Evolutionary conservation across 768 basidiomycete species (phyloP).

Genomic region (Heimioporus sp.): DNA sequence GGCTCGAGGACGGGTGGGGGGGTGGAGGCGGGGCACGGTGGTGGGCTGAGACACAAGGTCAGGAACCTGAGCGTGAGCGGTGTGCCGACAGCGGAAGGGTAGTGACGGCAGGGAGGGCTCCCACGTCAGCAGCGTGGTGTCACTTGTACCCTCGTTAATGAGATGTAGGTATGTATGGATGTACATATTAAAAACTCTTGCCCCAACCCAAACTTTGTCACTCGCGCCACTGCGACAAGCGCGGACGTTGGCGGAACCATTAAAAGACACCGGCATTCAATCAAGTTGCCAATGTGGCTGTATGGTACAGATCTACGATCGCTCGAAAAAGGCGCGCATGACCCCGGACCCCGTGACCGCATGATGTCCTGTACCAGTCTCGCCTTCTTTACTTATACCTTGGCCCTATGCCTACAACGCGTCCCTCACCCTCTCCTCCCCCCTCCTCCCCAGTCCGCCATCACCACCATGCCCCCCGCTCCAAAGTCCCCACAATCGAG

Average conservation of each 20-base stretch:
- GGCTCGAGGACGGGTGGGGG: not conserved
- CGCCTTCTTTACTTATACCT: conserved; percentile 32
- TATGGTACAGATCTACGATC: conserved; percentile 19
- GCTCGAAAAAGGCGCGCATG: conserved; percentile 18
- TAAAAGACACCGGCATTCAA: conserved; percentile 28
- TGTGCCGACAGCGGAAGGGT: conserved; percentile 23
- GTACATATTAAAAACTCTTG: too few species aligned
- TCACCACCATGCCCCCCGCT: conserved; percentile 30
- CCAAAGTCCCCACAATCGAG: conserved; percentile 40
- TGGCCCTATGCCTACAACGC: conserved; percentile 22
- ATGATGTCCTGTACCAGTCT: not conserved
- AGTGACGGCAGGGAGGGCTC: conserved; percentile 20
- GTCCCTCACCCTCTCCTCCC: conserved; percentile 6
- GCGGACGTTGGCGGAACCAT: conserved; percentile 27
- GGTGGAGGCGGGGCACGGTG: conserved; percentile 37
- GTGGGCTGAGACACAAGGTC: conserved; percentile 20
- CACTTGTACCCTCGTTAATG: conserved; percentile 4
- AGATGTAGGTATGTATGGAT: too few species aligned
- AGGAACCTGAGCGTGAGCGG: conserved; percentile 8
- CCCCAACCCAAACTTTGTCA: conserved; percentile 9
- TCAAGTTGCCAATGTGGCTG: not conserved
- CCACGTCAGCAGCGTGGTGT: not conserved
- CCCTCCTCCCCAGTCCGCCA: not conserved
- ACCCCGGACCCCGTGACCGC: not conserved
- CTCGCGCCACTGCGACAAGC: conserved; percentile 34